Base-by-base conservation (phyloP, 2,329 filamentous ascomycete genomes). In the Neofusicoccum umdonicola region DNA sequence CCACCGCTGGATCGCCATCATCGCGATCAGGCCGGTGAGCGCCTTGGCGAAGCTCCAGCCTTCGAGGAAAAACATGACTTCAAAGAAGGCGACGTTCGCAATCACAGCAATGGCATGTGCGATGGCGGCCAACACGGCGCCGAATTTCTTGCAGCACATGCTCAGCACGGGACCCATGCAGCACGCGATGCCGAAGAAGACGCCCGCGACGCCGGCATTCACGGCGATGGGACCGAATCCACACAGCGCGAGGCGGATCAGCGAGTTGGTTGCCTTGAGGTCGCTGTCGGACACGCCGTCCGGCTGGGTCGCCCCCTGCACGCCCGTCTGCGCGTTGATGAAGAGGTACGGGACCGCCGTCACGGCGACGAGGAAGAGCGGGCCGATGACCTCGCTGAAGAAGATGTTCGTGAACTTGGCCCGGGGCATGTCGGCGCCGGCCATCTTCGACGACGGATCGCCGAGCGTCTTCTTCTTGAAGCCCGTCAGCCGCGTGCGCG, bases 61-160 rank as follows among this genome's bases (percentile, higher is more conserved):
- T 76, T 98, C 92, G 42, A 99, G 85, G 82, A 97, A 88, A 84
- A 96, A 97, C 90, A 99, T 92, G 72, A 93, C 91, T 75, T 95
- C 90, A 76, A 96, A 98, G 77, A 96, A 90, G 54, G 92, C 84
- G 12, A 99, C 82, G n/a, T 97, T 86, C 77, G 93, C 87, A 68
- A 99, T 86, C 67, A 97, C 95, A 11, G 95, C 89, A 48, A 95
- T 81, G 44, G 85, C 93, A 78, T 99, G 95, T 0, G 94, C 94
- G 75, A 99, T 96, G 62, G 88, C 95, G 6, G 95, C 95, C 35
- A 99, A 83, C 3, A 99, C 95, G 61, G 92, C 90, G 73, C 95
- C 95, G 68, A 98, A 98, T 79, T 97, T 98, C 88, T 99, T 98
- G 87, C 95, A 99, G 83, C 95, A 99, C 92, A 99, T 97, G 82